Percentiles rank a stretch among this genome's conserved stretches.
Evolutionary conservation across 2,329 filamentous ascomycete species (phyloP).

Genomic region (Anisogramma anomala): DNA sequence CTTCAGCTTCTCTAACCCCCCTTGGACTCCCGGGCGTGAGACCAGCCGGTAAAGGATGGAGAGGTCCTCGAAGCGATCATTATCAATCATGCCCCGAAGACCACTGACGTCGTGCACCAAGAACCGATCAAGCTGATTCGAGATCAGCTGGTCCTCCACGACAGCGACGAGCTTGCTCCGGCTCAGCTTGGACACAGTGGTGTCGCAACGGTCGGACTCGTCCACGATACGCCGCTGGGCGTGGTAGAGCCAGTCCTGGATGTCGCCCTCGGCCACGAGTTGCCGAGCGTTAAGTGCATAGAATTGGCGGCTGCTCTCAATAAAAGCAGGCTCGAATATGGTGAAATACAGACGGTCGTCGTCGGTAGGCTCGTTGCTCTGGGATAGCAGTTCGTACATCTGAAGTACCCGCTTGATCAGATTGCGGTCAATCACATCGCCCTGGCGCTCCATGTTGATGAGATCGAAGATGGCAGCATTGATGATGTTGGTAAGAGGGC

Average conservation of each 20-base stretch:
- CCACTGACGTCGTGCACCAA: constrained; percentile 77
- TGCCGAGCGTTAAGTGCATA: constrained; percentile 65
- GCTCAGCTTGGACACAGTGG: constrained; percentile 65
- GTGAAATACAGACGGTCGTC: constrained; percentile 72
- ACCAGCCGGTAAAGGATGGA: constrained; percentile 73
- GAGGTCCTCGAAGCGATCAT: constrained; percentile 69
- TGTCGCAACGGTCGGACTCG: constrained; percentile 71
- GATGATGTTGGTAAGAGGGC: constrained; percentile 58
- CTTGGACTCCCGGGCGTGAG: constrained; percentile 29
- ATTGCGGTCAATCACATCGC: constrained; percentile 74
- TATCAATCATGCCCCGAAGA: constrained; percentile 80
- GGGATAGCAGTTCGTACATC: constrained; percentile 84
- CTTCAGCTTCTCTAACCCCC: constrained; percentile 50
- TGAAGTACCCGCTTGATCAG: constrained; percentile 72
- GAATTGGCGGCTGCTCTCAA: constrained; percentile 58
- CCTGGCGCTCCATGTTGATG: constrained; percentile 82
- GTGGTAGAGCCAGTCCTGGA: constrained; percentile 68
- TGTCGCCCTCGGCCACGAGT: constrained; percentile 66
- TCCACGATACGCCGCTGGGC: constrained; percentile 64
- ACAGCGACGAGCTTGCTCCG: constrained; percentile 62
- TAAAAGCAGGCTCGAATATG: constrained; percentile 68
- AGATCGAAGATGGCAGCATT: constrained; percentile 79
- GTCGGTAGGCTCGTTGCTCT: constrained; percentile 66
- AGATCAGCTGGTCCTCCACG: constrained; percentile 71
- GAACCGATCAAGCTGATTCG: constrained; percentile 66